A percentile compares a stretch with the other conserved stretches of the same genome.
Evolutionary conservation across 2,329 filamentous ascomycete genomes (phyloP).

Genomic region (Cercospora canescens): DNA sequence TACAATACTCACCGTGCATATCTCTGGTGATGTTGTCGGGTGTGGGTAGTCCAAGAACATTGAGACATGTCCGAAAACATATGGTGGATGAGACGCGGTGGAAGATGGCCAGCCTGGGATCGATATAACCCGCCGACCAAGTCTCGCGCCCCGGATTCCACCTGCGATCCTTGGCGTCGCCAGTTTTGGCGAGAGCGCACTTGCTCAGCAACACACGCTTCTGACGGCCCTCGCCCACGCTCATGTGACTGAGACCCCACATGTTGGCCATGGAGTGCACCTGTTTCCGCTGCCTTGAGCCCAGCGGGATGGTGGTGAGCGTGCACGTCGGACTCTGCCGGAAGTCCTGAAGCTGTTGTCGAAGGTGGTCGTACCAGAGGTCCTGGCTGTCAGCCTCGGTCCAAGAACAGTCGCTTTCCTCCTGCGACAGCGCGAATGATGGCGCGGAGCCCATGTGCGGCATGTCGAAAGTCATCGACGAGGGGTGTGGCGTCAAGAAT

Average conservation of each 20-base stretch:
- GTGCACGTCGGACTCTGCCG: constrained; percentile 6
- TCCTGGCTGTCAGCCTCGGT: constrained; percentile 15
- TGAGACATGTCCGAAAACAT: constrained; percentile 14
- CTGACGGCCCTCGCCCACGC: not conserved
- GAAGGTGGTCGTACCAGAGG: constrained; percentile 11
- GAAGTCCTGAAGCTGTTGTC: constrained; percentile 12
- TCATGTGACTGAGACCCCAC: constrained; percentile 15
- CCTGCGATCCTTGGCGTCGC: not conserved
- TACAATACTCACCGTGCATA: constrained; percentile 13
- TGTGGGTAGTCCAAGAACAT: constrained; percentile 9
- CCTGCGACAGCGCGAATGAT: not conserved
- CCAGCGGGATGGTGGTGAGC: constrained; percentile 6
- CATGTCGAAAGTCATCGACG: not conserved
- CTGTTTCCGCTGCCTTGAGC: constrained; percentile 13
- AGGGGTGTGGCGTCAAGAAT: not conserved
- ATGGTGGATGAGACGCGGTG: constrained; percentile 10
- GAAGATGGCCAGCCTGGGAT: constrained; percentile 14
- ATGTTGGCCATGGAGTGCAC: constrained; percentile 18
- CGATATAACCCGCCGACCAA: constrained; percentile 10
- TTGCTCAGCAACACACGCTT: constrained; percentile 14
- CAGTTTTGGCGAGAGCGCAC: constrained; percentile 9
- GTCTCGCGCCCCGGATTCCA: constrained; percentile 12
- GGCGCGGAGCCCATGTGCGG: not conserved
- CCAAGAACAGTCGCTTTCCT: constrained; percentile 18
- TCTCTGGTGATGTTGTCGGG: constrained; percentile 10